Conservation (phyloP, 176 grass and related monocot species). For the maize (Zea mays) region DNA sequence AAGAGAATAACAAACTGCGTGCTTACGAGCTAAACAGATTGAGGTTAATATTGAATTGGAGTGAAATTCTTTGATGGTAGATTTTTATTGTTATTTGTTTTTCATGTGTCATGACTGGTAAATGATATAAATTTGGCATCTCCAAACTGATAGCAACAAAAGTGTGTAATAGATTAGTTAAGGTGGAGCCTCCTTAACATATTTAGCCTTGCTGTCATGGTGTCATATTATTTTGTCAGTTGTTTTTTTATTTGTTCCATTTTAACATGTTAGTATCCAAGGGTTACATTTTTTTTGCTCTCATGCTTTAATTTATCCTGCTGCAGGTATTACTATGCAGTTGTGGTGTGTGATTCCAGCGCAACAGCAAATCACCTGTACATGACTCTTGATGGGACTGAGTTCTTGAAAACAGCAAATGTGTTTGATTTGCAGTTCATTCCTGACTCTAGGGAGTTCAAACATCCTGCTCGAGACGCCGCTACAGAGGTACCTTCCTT, state of each 20-base stretch:
- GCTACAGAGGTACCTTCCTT: slow-evolving; percentile 69
- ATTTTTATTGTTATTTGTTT: neutral
- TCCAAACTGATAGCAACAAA: neutral
- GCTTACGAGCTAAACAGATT: slow-evolving; percentile 89
- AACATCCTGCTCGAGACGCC: slow-evolving; percentile 58
- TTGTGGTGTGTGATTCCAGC: slow-evolving; percentile 83
- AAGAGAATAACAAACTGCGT: slow-evolving; percentile 71
- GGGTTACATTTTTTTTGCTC: neutral
- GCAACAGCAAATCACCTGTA: slow-evolving; percentile 86
- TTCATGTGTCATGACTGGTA: neutral
- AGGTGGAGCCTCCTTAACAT: neutral
- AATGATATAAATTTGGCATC: neutral
- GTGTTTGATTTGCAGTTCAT: slow-evolving; percentile 83
- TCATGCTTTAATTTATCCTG: slow-evolving; percentile 4
- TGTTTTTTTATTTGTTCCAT: neutral
- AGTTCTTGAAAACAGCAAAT: slow-evolving; percentile 82
- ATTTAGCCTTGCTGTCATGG: slow-evolving; percentile 7
- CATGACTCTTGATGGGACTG: slow-evolving; percentile 73
- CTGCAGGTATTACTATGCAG: slow-evolving; percentile 88
- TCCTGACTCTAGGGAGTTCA: slow-evolving; percentile 78
- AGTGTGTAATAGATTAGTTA: slow-evolving; percentile 10
- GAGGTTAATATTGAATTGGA: slow-evolving; percentile 45
- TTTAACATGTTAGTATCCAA: slow-evolving; percentile 14
- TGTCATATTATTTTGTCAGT: neutral
- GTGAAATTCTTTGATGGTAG: slow-evolving; percentile 7